These are phyloP conservation scores for Tillandsia leiboldiana DNA, from an alignment of 176 grass and related monocot genomes.

Conservation along the genomic window DNA sequence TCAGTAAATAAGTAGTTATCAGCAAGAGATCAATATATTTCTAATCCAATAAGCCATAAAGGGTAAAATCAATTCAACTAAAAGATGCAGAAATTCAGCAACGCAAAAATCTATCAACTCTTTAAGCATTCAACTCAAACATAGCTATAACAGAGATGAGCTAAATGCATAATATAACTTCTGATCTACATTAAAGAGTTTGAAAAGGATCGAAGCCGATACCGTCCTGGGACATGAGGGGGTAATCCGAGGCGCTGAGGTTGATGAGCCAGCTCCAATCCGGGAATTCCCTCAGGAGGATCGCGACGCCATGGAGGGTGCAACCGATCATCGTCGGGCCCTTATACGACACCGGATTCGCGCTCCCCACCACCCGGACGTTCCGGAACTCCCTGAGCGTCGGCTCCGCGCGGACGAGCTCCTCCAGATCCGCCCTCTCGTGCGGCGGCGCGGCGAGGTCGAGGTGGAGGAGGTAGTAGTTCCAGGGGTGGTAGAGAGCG, in stretches of 20 bases:
- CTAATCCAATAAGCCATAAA: too few species aligned
- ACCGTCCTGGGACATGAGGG: constrained; percentile 93
- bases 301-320: constrained; percentile 65
- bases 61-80: too few species aligned
- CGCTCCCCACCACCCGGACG: constrained; percentile 45
- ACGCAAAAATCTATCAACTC: too few species aligned
- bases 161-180: not conserved
- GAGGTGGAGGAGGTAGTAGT: constrained; percentile 70
- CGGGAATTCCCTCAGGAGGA: constrained; percentile 65
- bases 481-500: constrained; percentile 90
- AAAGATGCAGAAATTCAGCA: too few species aligned
- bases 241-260: constrained; percentile 90
- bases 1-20: too few species aligned
- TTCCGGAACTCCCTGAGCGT: constrained; percentile 53
- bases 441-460: constrained; percentile 29
- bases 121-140: not conserved
- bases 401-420: constrained; percentile 46
- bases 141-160: not conserved
- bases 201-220: not conserved
- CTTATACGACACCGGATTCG: constrained; percentile 40
- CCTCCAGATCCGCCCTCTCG: constrained; percentile 65
- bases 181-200: not conserved
- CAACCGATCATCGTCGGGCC: constrained; percentile 61
- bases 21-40: too few species aligned
- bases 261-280: constrained; percentile 99